Percentiles rank a stretch among this genome's conserved stretches.
Evolutionary conservation across 31 red algal genomes (phyloP).

Genomic region (Porphyra umbilicalis): DNA sequence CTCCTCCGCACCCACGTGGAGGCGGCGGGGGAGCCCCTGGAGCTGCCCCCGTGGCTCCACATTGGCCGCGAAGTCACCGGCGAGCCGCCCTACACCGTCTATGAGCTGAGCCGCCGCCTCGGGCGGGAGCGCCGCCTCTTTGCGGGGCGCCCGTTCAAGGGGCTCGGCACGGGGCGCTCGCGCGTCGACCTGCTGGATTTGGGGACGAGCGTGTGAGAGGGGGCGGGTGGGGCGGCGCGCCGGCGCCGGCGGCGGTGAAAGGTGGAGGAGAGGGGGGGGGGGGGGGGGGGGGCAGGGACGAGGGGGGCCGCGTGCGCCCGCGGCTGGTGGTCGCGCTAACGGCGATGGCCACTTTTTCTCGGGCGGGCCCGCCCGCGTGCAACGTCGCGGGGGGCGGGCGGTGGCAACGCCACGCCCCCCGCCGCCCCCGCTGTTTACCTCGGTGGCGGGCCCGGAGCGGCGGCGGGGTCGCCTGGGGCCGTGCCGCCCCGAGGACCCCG

Average conservation of each 20-base stretch:
- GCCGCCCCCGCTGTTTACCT: too few species aligned
- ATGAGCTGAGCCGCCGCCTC: slow-evolving; percentile 14
- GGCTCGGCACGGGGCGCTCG: not conserved
- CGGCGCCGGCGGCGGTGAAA: too few species aligned
- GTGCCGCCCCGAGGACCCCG: too few species aligned
- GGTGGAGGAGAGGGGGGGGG: too few species aligned
- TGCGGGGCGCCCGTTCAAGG: not conserved
- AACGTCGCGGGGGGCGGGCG: too few species aligned
- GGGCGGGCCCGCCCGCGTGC: too few species aligned
- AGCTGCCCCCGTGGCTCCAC: slow-evolving; percentile 23
- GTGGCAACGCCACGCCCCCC: too few species aligned
- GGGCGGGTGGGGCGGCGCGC: too few species aligned
- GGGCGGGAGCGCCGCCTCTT: not conserved
- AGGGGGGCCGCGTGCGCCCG: not conserved
- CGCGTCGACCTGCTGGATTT: not conserved
- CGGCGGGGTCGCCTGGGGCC: too few species aligned
- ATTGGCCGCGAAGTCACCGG: slow-evolving; percentile 40
- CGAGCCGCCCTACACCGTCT: slow-evolving; percentile 32
- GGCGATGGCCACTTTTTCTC: not conserved
- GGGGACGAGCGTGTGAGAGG: not conserved
- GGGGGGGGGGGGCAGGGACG: not conserved
- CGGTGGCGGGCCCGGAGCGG: too few species aligned
- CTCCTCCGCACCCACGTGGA: slow-evolving; percentile 28
- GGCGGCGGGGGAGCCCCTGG: slow-evolving; percentile 13
- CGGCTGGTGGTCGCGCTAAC: not conserved